Evolutionary conservation across 345 rosid species (phyloP).

Genomic region (Gossypium longicalyx): DNA sequence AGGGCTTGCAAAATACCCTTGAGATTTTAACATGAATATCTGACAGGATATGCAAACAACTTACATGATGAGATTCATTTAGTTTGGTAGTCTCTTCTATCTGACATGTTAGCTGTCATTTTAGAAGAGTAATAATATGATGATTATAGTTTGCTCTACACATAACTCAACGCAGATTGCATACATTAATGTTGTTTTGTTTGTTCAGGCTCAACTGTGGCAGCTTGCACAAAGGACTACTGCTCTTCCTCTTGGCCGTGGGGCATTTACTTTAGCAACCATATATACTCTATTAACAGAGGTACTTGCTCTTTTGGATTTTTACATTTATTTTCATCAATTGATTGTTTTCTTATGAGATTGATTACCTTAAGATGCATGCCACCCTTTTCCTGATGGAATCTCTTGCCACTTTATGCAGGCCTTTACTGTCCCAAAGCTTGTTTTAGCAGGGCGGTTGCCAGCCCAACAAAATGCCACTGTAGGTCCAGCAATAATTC

Average conservation of each 20-base stretch:
- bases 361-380: constrained; percentile 20
- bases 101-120: neutral
- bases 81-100: constrained; percentile 1
- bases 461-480: constrained; percentile 99
- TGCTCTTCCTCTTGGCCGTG: constrained; percentile 95
- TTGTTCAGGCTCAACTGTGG: constrained; percentile 86
- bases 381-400: constrained; percentile 10
- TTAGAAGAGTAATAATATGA: neutral
- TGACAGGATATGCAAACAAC: neutral
- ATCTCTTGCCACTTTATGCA: constrained; percentile 32
- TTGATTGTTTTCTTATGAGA: constrained; percentile 8
- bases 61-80: neutral
- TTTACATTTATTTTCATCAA: neutral
- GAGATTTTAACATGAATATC: neutral
- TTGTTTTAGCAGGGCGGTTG: constrained; percentile 94
- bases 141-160: neutral
- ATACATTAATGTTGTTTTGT: constrained; percentile 15
- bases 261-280: constrained; percentile 93
- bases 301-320: constrained; percentile 30
- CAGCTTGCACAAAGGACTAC: constrained; percentile 93
- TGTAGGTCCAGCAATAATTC: constrained; percentile 47
- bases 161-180: neutral
- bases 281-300: constrained; percentile 89
- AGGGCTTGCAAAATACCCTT: neutral
- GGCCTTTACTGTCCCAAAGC: constrained; percentile 97